Conservation (phyloP, 1,284 basidiomycete species). For the Marasmius oreades region DNA sequence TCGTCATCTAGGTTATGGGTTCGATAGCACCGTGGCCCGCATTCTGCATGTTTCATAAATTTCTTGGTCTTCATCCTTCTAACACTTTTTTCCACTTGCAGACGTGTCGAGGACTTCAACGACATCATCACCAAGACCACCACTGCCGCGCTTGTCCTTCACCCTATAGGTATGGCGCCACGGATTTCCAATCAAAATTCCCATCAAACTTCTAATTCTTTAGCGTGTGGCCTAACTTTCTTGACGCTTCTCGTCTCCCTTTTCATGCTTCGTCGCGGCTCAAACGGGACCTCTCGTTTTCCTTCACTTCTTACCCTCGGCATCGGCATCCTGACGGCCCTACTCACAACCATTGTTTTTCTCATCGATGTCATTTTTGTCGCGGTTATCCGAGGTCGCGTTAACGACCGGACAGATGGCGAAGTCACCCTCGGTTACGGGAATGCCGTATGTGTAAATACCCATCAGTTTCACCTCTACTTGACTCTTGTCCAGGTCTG, state of each 20-base stretch:
- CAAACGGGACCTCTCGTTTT: constrained; percentile 31
- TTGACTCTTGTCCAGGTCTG: constrained; percentile 37
- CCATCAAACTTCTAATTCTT: constrained; percentile 9
- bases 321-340: constrained; percentile 33
- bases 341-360: constrained; percentile 48
- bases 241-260: constrained; percentile 46
- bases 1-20: constrained; percentile 45
- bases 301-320: constrained; percentile 32
- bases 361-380: constrained; percentile 52
- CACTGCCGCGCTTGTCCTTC: constrained; percentile 31
- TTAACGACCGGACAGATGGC: constrained; percentile 39
- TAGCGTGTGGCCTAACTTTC: constrained; percentile 51
- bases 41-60: constrained; percentile 36
- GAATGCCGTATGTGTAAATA: constrained; percentile 40
- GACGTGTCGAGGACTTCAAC: constrained; percentile 30
- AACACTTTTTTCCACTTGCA: constrained; percentile 13
- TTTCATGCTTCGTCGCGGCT: constrained; percentile 38
- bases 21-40: constrained; percentile 43
- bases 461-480: not conserved
- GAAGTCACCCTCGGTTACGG: constrained; percentile 39
- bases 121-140: constrained; percentile 38
- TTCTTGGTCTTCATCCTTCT: constrained; percentile 13
- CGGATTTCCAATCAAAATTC: not conserved
- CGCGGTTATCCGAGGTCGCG: constrained; percentile 38
- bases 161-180: constrained; percentile 42